These are phyloP conservation scores for Acrocalymma vagum DNA, from an alignment of 2,329 filamentous ascomycete genomes.

Conservation along the genomic window DNA sequence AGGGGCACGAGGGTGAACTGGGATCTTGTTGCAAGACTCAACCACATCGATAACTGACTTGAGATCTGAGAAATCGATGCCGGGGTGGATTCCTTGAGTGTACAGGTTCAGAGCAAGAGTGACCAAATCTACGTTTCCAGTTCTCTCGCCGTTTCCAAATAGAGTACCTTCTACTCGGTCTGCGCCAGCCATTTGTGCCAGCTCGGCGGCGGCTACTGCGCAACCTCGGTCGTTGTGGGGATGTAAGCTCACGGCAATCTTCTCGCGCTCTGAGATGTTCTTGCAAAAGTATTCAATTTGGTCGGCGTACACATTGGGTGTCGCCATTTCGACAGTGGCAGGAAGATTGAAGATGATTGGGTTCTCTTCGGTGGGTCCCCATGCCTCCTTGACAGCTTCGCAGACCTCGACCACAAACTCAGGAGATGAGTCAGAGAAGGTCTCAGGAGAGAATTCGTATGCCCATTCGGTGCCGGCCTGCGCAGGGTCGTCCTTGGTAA, in stretches of 20 bases:
- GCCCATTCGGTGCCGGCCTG: slow-evolving; percentile 71
- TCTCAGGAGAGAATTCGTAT: slow-evolving; percentile 86
- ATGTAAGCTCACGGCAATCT: slow-evolving; percentile 88
- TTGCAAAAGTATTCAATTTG: slow-evolving; percentile 95
- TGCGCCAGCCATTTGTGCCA: slow-evolving; percentile 96
- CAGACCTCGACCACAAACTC: slow-evolving; percentile 87
- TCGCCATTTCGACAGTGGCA: slow-evolving; percentile 93
- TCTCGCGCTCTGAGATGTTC: slow-evolving; percentile 83
- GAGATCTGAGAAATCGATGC: slow-evolving; percentile 92
- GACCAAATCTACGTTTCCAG: slow-evolving; percentile 93
- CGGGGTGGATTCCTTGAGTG: slow-evolving; percentile 86
- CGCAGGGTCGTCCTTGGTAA: slow-evolving; percentile 81
- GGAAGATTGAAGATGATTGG: slow-evolving; percentile 97
- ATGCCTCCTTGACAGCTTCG: slow-evolving; percentile 91
- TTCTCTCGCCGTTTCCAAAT: slow-evolving; percentile 94
- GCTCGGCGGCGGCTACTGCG: slow-evolving; percentile 86
- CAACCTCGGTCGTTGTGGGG: slow-evolving; percentile 95
- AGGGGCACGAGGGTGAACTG: slow-evolving; percentile 86
- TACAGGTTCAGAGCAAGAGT: slow-evolving; percentile 94
- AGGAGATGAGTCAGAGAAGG: slow-evolving; percentile 88
- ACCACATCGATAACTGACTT: slow-evolving; percentile 86
- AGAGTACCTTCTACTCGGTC: slow-evolving; percentile 93
- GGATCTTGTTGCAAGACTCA: slow-evolving; percentile 93
- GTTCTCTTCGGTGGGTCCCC: slow-evolving; percentile 80
- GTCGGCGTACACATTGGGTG: slow-evolving; percentile 95